phyloP scores from a whole-genome alignment of 2,329 filamentous ascomycete species.

The Aspergillus persii region DNA sequence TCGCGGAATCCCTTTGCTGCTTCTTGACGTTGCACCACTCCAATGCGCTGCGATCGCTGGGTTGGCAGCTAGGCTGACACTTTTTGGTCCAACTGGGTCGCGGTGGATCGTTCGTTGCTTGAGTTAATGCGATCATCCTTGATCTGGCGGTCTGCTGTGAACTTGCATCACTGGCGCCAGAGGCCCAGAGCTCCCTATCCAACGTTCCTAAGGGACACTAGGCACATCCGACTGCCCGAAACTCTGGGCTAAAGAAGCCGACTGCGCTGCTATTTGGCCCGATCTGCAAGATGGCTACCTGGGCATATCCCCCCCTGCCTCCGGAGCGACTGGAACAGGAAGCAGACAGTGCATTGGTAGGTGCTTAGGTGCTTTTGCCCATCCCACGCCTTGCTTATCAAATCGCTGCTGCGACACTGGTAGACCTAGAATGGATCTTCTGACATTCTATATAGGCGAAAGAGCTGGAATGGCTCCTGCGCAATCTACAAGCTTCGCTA shows the following conservation, averaged over 20 bases:
- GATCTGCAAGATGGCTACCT: constrained; percentile 54
- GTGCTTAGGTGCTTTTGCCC: constrained; percentile 31
- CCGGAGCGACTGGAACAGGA: constrained; percentile 51
- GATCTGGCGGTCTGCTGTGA: background rate
- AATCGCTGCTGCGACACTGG: background rate
- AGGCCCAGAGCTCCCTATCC: background rate
- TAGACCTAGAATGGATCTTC: background rate
- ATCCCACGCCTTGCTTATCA: background rate
- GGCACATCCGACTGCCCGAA: constrained; percentile 1
- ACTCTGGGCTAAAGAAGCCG: background rate
- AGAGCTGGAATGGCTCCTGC: constrained; percentile 64
- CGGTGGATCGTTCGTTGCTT: background rate
- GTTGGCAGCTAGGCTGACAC: background rate
- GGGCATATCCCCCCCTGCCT: constrained; percentile 59
- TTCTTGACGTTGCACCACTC: constrained; percentile 29
- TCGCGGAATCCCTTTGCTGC: constrained; percentile 13
- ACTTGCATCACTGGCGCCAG: background rate
- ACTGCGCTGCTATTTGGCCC: background rate
- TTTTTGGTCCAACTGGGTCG: background rate
- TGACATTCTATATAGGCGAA: constrained; percentile 40
- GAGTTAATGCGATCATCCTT: background rate
- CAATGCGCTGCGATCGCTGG: too few species aligned
- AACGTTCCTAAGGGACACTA: background rate
- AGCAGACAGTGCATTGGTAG: constrained; percentile 54
- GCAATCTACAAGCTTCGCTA: constrained; percentile 60